Conservation (phyloP, 345 rosid species). For the Populus pruinosa region DNA sequence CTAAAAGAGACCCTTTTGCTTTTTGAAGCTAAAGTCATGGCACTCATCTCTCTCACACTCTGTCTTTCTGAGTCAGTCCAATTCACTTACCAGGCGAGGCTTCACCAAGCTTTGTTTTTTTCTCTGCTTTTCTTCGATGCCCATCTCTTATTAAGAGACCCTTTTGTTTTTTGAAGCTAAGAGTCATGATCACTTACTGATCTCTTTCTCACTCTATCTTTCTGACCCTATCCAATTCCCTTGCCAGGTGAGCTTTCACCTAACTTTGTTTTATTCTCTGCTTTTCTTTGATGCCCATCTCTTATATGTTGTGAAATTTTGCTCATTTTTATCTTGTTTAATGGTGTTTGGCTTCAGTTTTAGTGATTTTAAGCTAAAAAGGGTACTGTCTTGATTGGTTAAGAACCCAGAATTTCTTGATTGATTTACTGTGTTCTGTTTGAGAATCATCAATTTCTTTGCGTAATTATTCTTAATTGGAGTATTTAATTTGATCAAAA, state of each 20-base stretch:
- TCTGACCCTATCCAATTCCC: not conserved
- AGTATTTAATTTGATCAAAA: too few species aligned
- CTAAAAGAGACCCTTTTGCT: not conserved
- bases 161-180: not conserved
- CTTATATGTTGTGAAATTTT: not conserved
- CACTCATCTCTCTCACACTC: not conserved
- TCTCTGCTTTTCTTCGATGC: not conserved
- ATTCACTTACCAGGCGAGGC: not conserved
- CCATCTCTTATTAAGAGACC: not conserved
- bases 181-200: not conserved
- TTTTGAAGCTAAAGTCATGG: not conserved
- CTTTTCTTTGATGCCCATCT: not conserved
- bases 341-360: not conserved
- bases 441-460: not conserved
- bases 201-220: not conserved
- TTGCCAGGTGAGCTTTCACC: not conserved
- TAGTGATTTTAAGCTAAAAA: not conserved
- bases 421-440: conserved; percentile 1
- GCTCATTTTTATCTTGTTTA: not conserved
- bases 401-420: not conserved
- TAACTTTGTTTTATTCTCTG: not conserved
- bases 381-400: not conserved
- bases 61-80: not conserved
- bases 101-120: not conserved
- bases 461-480: not conserved